phyloP scores from a whole-genome alignment of 2,329 filamentous ascomycete species.

The Talaromyces verruculosus region DNA sequence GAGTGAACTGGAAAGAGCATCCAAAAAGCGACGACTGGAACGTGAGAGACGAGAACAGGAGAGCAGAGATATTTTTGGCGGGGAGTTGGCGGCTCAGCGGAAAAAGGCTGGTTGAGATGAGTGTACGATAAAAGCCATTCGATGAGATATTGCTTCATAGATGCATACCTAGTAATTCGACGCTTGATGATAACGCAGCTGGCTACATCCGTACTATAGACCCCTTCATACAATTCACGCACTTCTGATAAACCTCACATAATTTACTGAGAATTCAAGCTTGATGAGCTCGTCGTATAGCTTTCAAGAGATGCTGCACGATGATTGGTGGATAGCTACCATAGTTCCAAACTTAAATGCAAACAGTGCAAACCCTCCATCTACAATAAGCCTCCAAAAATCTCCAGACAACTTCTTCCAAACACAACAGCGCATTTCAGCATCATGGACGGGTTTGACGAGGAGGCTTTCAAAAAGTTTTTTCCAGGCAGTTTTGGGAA shows the following conservation, averaged over 20 bases:
- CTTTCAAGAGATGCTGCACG: not conserved
- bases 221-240: not conserved
- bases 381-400: conserved; percentile 1
- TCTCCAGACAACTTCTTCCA: not conserved
- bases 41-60: conserved; percentile 28
- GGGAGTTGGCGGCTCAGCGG: conserved; percentile 37
- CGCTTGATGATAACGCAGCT: not conserved
- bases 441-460: conserved; percentile 47
- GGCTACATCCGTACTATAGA: not conserved
- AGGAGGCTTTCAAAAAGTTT: conserved; percentile 56
- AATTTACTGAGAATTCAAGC: not conserved
- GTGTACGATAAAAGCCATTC: not conserved
- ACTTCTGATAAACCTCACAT: not conserved
- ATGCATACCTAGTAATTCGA: not conserved
- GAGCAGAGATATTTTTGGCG: conserved; percentile 37
- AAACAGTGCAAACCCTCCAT: conserved; percentile 20
- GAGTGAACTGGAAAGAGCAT: conserved; percentile 38
- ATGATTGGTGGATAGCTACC: conserved; percentile 13
- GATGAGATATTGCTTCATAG: not conserved
- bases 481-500: conserved; percentile 85
- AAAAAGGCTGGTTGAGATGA: conserved; percentile 28
- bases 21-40: conserved; percentile 45
- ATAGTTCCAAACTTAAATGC: not conserved
- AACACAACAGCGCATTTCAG: not conserved
- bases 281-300: not conserved